phyloP scores from a whole-genome alignment of 306 rosid genomes.

The Acacia acuminata region DNA sequence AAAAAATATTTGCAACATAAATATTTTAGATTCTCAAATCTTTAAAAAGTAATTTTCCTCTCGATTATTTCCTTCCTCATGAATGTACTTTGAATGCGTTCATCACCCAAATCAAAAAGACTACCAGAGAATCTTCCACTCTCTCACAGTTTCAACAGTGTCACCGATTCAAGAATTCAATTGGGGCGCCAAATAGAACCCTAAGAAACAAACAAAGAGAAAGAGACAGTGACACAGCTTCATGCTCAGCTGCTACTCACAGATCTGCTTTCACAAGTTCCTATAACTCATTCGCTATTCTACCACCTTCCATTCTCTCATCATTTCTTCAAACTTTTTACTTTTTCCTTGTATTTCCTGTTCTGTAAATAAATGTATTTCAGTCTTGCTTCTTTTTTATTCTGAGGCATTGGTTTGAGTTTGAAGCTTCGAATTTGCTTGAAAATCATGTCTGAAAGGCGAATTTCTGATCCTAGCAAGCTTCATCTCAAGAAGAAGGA shows the following conservation, averaged over 20 bases:
- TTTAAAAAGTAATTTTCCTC: neutral
- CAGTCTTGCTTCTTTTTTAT: constrained; percentile 15
- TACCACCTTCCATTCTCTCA: neutral
- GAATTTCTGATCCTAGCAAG: constrained; percentile 74
- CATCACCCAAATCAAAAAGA: neutral
- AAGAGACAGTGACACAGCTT: neutral
- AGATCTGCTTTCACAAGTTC: constrained; percentile 39
- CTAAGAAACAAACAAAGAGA: constrained; percentile 19
- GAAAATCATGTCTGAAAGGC: constrained; percentile 55
- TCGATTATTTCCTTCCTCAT: neutral
- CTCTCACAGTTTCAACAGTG: neutral
- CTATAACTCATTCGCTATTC: constrained; percentile 9
- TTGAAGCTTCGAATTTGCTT: neutral
- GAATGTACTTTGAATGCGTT: neutral
- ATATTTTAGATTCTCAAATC: neutral
- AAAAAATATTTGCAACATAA: neutral
- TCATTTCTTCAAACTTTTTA: neutral
- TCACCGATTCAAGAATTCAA: constrained; percentile 31
- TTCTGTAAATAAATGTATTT: constrained; percentile 24
- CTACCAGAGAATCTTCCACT: neutral
- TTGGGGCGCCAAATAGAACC: constrained; percentile 43
- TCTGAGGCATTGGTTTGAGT: neutral
- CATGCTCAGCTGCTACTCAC: constrained; percentile 13
- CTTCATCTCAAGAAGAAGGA: constrained; percentile 84
- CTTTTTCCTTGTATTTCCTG: neutral